phyloP scores from a whole-genome alignment of 192 early-diverging fungal species.

The Phycomyces nitens region DNA sequence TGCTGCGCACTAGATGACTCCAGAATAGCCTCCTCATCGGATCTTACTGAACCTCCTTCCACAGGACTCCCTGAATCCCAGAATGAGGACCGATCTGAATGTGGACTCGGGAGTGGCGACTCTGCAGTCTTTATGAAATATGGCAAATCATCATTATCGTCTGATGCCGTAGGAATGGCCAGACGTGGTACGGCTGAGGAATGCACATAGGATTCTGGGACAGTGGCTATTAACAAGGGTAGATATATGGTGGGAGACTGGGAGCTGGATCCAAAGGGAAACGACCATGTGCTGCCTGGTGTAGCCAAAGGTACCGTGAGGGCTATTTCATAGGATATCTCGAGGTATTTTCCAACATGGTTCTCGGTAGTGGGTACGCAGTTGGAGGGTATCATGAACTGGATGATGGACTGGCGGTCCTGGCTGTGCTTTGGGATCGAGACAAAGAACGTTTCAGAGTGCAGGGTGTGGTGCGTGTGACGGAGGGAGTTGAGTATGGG shows the following conservation, averaged over 20 bases:
- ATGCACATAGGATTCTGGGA: constrained; percentile 10
- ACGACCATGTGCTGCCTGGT: not conserved
- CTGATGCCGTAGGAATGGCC: too few species aligned
- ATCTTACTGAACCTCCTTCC: too few species aligned
- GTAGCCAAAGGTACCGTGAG: constrained; percentile 14
- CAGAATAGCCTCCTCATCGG: too few species aligned
- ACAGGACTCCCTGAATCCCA: too few species aligned
- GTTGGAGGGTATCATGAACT: constrained; percentile 16
- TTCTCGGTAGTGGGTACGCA: constrained; percentile 17
- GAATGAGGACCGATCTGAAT: too few species aligned
- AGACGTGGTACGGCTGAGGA: not conserved
- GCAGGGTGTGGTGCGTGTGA: constrained; percentile 14
- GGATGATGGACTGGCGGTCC: constrained; percentile 14
- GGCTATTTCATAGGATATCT: constrained; percentile 21
- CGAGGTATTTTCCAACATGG: constrained; percentile 19
- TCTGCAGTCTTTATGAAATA: too few species aligned
- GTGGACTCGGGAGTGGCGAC: too few species aligned
- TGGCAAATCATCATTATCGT: too few species aligned
- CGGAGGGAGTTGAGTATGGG: not conserved
- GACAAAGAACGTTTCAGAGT: constrained; percentile 13
- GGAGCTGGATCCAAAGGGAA: not conserved
- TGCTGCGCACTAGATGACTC: not conserved
- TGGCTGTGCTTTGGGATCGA: constrained; percentile 22
- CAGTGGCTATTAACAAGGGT: constrained; percentile 15
- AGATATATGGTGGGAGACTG: constrained; percentile 1